A percentile compares a stretch with the other conserved stretches of the same genome.
Evolutionary conservation across 2,329 filamentous ascomycete species (phyloP).

Genomic region (Aspergillus bombycis): DNA sequence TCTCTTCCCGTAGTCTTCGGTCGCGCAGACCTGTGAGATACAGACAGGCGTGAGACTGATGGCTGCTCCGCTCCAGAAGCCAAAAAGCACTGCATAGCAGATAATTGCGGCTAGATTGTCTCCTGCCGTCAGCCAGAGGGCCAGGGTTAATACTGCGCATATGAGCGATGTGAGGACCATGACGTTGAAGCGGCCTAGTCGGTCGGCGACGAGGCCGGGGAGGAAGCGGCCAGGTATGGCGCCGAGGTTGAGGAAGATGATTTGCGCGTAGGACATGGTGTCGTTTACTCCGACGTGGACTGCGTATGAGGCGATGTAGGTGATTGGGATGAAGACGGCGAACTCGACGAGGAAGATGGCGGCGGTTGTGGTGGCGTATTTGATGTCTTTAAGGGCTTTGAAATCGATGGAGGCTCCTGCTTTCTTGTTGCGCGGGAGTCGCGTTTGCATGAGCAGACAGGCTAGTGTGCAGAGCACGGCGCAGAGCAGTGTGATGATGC

Average conservation of each 20-base stretch:
- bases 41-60: constrained; percentile 36
- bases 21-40: constrained; percentile 33
- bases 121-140: constrained; percentile 24
- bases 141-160: constrained; percentile 24
- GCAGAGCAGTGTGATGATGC: constrained; percentile 32
- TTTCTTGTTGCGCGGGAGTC: constrained; percentile 26
- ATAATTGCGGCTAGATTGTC: constrained; percentile 24
- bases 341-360: constrained; percentile 41
- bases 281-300: constrained; percentile 29
- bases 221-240: constrained; percentile 39
- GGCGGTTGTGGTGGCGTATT: constrained; percentile 29
- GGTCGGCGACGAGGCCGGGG: constrained; percentile 38
- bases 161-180: constrained; percentile 30
- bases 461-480: constrained; percentile 24
- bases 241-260: constrained; percentile 36
- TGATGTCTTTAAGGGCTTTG: constrained; percentile 26
- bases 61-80: constrained; percentile 27
- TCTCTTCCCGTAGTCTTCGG: constrained; percentile 29
- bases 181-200: constrained; percentile 38
- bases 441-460: constrained; percentile 25
- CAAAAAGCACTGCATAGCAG: constrained; percentile 20
- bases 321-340: constrained; percentile 40
- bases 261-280: constrained; percentile 32
- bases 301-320: constrained; percentile 39
- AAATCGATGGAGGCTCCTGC: constrained; percentile 25